A percentile compares a stretch with the other conserved stretches of the same genome.
Conservation (phyloP, 306 rosid species). For the Mimosa pudica region DNA sequence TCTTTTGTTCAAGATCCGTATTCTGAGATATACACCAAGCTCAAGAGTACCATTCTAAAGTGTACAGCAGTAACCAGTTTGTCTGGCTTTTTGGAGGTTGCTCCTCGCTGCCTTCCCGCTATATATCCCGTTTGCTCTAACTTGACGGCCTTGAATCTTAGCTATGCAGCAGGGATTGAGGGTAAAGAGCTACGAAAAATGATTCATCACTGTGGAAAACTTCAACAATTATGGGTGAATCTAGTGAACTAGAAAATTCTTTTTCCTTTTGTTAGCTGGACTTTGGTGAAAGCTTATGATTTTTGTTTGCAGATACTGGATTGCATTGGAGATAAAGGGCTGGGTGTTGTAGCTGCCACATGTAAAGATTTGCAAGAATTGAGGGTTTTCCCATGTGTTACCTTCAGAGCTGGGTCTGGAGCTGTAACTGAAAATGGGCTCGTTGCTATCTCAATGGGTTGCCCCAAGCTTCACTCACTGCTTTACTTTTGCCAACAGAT, state of each 20-base stretch:
- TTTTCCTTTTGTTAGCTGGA: background rate
- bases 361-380: constrained; percentile 87
- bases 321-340: constrained; percentile 83
- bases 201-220: constrained; percentile 58
- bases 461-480: constrained; percentile 83
- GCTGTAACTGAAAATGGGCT: constrained; percentile 84
- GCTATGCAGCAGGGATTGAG: constrained; percentile 81
- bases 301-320: constrained; percentile 67
- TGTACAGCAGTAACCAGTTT: constrained; percentile 75
- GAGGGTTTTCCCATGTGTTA: constrained; percentile 84
- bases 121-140: constrained; percentile 67
- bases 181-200: constrained; percentile 60
- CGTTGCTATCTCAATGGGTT: constrained; percentile 78
- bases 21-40: constrained; percentile 49
- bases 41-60: constrained; percentile 49
- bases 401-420: constrained; percentile 49
- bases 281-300: constrained; percentile 17
- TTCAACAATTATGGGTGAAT: constrained; percentile 85
- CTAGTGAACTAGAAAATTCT: background rate
- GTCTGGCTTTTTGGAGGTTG: constrained; percentile 84
- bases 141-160: constrained; percentile 76
- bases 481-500: constrained; percentile 94
- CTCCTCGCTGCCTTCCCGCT: constrained; percentile 64
- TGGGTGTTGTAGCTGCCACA: constrained; percentile 64
- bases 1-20: constrained; percentile 58